Base-by-base conservation (phyloP, 2,329 filamentous ascomycete species). In the Monilinia laxa region DNA sequence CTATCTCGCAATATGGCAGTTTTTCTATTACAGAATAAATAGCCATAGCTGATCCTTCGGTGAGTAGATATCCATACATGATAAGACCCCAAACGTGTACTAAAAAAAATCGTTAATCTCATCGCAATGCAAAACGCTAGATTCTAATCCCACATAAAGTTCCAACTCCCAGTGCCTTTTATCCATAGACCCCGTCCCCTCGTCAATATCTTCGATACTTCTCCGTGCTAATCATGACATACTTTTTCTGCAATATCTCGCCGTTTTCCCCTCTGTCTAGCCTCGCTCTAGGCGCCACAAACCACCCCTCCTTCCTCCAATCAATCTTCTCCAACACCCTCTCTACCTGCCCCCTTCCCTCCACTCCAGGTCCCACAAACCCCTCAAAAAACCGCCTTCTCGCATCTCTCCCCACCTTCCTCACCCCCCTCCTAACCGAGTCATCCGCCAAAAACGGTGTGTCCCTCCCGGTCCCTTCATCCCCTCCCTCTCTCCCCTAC, bases 251-350 rank as follows among this genome's bases (percentile, higher is more conserved):
- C 7, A 10, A 7, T n/a, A 9, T 18, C 45, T 10, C 31, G 16
- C 3, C n/a, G 12, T 16, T 16, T 38, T 10, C 47, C 4, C 58
- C 28, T n/a, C 28, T 1, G 3, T 35, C n/a, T 3, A 42, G 1
- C 23, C 47, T 62, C 2, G 31, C 59, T 31, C 16, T 62, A 12
- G 47, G 47, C n/a, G 10, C n/a, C 23, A 40, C 45, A 40, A 62
- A 62, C 59, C 59, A 62, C 9, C 59, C 59, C 23, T 62, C 59
- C 31, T 31, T 62, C n/a, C 49, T 53, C 59, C 59, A 53, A 62
- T 42, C 59, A 38, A 53, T 45, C 25, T 51, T 53, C 23, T 62
- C 47, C 31, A 52, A 9, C 2, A 62, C 23, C 16, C 47, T 62
- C 47, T 52, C 23, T 6, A 52, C 31, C 12, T 58, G 35, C 16